Evolutionary conservation across 2,329 filamentous ascomycete species (phyloP), one percentile per base, ranked within the genome.

Genomic region (Pyrenophora teres): DNA sequence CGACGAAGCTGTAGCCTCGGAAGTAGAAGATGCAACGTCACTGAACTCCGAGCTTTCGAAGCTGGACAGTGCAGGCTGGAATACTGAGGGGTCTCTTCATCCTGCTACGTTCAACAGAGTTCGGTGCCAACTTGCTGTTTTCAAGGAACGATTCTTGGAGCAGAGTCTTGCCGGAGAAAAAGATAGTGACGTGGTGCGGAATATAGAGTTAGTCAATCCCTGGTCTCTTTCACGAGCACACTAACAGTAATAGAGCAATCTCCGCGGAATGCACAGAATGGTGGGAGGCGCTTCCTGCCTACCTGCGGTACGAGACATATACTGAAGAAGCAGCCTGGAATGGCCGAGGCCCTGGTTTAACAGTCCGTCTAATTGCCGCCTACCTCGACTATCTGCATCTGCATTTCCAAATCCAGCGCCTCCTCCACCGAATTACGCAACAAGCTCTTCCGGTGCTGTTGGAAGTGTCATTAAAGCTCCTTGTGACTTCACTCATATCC

Each of bases 311-410:
- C 48, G 69, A 73, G n/a, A 62, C 64, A 39, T 68, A 71, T 46
- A 60, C 67, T 30, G 65, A 69, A 50, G 69, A 72, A 23, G 54
- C 54, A 2, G 67, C 63, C 16, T 73, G 70, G 69, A 47, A 52
- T 7, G 57, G 52, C 10, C 52, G 69, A n/a, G 60, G 63, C 16
- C 57, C 68, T 1, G 50, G 50, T 12, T 47, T 62, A 10, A 56
- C 68, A 5, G 47, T 72, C 1, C 64, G 66, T 7, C 60, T 73
- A 43, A 61, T 72, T 10, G 54, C 62, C 5, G 52, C 57, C n/a
- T 73, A 73, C 36, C 63, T 73, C 32, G 70, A 73, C 32, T 68
- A 68, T 46, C 54, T 72, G 2, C 65, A 73, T 32, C 63, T 62
- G 23, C 67, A 70, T 32, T 72, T 72, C 46, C 66, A 68, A 27